Base-by-base conservation (phyloP, 2,329 filamentous ascomycete species). In the Cytospora chrysosperma region DNA sequence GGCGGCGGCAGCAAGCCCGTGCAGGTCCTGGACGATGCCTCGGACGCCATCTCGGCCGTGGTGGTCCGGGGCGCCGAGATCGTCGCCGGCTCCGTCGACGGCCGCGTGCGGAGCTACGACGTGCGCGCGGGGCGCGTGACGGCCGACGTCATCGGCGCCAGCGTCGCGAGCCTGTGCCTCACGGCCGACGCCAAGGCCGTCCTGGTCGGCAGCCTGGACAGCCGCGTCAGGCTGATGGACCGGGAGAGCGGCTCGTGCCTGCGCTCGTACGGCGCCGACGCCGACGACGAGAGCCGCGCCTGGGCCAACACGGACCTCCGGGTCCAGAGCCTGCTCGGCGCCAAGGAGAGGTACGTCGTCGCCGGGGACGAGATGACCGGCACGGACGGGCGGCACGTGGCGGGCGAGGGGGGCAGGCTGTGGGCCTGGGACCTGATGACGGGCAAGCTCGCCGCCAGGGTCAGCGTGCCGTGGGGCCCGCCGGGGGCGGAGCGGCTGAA, bases 361-460 rank as follows among this genome's bases (percentile, higher is more conserved):
- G 90, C 87, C 57, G 94, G 94, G 9, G 92, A 93, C 70, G 93
- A 97, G 75, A 81, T 84, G 71, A 77, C 71, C 59, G 52, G 65
- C 56, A 50, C 61, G 47, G 28, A 67, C 69, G 67, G 67, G 62
- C 66, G 67, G 62, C 49, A 63, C 74, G 63, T 2, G 77, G 77
- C 3, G 80, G 89, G 65, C 21, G 61, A 58, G n/a, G 61, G 61
- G 17, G 90, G 90, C 2, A 81, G 81, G 70, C 76, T 93, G 9
- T 88, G 88, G 79, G 91, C 87, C 1, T 98, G 94, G 94, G 93
- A 97, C 77, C 78, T 96, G 24, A 74, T 97, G 61, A 89, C 84
- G 7, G 93, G 92, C 1, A 84, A 87, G 61, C 73, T 90, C 57
- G 80, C 86, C 63, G 85, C 89, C 34, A 85, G 80, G 68, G 76